Base-by-base conservation (phyloP, 1,139 yeast genomes). In the Tardiomyces depauwii region DNA sequence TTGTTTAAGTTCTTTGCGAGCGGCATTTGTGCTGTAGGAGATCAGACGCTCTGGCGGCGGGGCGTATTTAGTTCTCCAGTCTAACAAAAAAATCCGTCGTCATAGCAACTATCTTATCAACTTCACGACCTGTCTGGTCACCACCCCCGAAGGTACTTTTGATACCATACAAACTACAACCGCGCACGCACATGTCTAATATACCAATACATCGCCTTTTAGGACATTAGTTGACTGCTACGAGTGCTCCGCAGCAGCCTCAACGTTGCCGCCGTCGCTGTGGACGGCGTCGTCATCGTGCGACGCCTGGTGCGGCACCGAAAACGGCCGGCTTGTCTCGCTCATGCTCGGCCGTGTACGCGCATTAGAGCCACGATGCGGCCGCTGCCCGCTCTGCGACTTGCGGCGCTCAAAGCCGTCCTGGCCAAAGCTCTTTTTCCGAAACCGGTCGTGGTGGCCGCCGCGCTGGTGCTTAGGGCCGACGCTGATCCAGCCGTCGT, bases 1-100 rank as follows among this genome's bases (percentile, higher is more conserved):
- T 87, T 88, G 21, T 73, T 66, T 44, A 88, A 69, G 50, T 82
- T 80, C 58, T 86, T 88, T 27, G 82, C 82, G 47, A 82, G 68
- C 18, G 95, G 95, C 96, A 88, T 88, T 30, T n/a, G 10, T 16
- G 21, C 10, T 45, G n/a, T 7, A 18, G 10, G 10, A 23, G 14
- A 16, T 21, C 28, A 16, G 16, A 7, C 16, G 18, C 41, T 12
- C 25, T 7, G n/a, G 1, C 1, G 7, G 28, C 41, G 28, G 10
- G 28, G 28, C 41, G 14, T 12, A 23, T 12, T 11, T 1, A 7
- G n/a, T 21, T 23, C 18, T 25, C 21, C 44, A n/a, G n/a, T n/a
- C n/a, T n/a, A n/a, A n/a, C n/a, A n/a, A n/a, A 40, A 16, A 32
- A 27, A 16, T 19, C 18, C 18, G 33, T 41, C 39, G 7, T 10